Percentiles rank a stretch among this genome's conserved stretches.
phyloP scores from a whole-genome alignment of 2,329 filamentous ascomycete genomes.

The Trichoderma atrobrunneum region DNA sequence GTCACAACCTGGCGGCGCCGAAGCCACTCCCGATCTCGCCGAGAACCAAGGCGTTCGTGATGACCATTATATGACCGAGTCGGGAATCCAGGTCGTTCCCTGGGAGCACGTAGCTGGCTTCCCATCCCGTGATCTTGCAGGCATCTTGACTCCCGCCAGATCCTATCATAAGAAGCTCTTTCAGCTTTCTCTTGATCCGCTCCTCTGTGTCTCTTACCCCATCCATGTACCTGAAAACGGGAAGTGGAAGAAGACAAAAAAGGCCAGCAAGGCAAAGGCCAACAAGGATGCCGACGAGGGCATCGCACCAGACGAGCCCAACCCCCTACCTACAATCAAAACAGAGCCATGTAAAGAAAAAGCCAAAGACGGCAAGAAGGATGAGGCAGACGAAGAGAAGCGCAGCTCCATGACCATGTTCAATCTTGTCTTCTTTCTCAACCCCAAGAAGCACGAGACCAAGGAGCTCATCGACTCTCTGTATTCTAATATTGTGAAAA shows the following conservation, averaged over 20 bases:
- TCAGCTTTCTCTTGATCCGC: slow-evolving; percentile 75
- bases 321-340: neutral
- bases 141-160: slow-evolving; percentile 71
- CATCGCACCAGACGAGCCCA: slow-evolving; percentile 29
- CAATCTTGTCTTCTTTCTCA: slow-evolving; percentile 89
- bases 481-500: slow-evolving; percentile 86
- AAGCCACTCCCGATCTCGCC: slow-evolving; percentile 34
- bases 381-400: slow-evolving; percentile 58
- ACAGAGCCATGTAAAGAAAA: slow-evolving; percentile 20
- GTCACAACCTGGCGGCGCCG: slow-evolving; percentile 35
- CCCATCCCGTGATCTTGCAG: slow-evolving; percentile 73
- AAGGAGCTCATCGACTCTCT: slow-evolving; percentile 71
- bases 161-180: slow-evolving; percentile 80
- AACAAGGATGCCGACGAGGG: slow-evolving; percentile 36
- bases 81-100: slow-evolving; percentile 57
- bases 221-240: slow-evolving; percentile 79
- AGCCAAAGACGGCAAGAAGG: slow-evolving; percentile 40
- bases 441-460: slow-evolving; percentile 74
- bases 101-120: slow-evolving; percentile 75
- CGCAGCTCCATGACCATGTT: slow-evolving; percentile 89
- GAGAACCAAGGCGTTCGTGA: slow-evolving; percentile 52
- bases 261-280: slow-evolving; percentile 44
- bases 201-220: slow-evolving; percentile 79
- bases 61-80: slow-evolving; percentile 54
- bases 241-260: slow-evolving; percentile 66